Evolutionary conservation across 768 basidiomycete species (phyloP).

Genomic region (Kwoniella mangroviensis): DNA sequence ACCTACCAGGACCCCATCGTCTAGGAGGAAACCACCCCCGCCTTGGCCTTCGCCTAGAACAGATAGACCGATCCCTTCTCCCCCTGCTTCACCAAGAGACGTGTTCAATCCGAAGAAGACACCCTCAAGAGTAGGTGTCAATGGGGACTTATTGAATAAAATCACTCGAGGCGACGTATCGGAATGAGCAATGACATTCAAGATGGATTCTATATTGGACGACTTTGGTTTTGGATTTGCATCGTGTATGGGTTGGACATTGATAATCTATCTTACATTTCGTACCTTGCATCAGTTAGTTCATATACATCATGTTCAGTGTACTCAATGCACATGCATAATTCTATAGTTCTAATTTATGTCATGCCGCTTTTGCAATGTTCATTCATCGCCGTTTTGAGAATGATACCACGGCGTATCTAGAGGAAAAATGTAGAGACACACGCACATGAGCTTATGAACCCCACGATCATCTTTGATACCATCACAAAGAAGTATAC

Average conservation of each 20-base stretch:
- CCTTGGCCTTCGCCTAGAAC: slow-evolving; percentile 23
- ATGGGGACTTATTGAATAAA: slow-evolving; percentile 20
- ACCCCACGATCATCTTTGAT: background rate
- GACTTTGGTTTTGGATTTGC: no score
- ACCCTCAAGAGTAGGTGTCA: slow-evolving; percentile 9
- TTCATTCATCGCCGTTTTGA: slow-evolving; percentile 19
- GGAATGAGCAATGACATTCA: background rate
- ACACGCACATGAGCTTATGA: background rate
- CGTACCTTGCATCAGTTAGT: background rate
- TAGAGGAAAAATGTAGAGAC: background rate
- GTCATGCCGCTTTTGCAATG: background rate
- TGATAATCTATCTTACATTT: background rate
- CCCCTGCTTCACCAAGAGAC: slow-evolving; percentile 20
- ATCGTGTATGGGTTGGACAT: background rate
- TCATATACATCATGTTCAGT: background rate
- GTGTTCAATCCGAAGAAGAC: slow-evolving; percentile 23
- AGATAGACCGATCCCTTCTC: background rate
- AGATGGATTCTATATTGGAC: no score
- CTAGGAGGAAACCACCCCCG: slow-evolving; percentile 23
- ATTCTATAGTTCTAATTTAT: background rate
- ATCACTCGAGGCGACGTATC: slow-evolving; percentile 8
- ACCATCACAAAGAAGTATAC: background rate
- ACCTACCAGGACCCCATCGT: slow-evolving; percentile 13
- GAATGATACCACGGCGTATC: slow-evolving; percentile 55
- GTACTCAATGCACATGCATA: slow-evolving; percentile 10